These are phyloP conservation scores for Schwanniomyces pseudopolymorphus DNA, from an alignment of 805 yeast species.

Conservation along the genomic window DNA sequence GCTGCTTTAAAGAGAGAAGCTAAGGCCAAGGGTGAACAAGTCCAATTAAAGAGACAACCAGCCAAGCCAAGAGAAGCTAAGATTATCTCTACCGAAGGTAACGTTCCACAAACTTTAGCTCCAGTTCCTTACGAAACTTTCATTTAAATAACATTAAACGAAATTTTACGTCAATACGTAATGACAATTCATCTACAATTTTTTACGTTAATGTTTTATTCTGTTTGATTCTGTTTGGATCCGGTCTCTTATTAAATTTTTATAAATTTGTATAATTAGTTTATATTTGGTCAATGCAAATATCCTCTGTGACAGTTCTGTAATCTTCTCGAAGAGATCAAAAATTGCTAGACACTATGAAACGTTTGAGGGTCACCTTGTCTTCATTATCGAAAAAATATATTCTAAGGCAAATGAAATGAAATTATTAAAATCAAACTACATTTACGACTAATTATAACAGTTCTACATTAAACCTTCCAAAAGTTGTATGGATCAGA, in stretches of 20 bases:
- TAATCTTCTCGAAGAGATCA: no score
- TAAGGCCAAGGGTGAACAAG: conserved; percentile 88
- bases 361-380: no score
- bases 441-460: no score
- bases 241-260: conserved; percentile 4
- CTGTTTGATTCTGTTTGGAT: conserved; percentile 5
- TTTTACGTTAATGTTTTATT: conserved; percentile 6
- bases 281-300: conserved; percentile 6
- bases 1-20: conserved; percentile 94
- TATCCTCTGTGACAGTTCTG: conserved; percentile 4
- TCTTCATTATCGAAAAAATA: no score
- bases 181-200: not conserved
- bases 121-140: conserved; percentile 99
- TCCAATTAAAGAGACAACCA: conserved; percentile 96
- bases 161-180: conserved; percentile 66
- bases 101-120: conserved; percentile 94
- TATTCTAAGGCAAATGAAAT: no score
- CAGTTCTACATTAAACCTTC: not conserved
- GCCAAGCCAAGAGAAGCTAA: conserved; percentile 95
- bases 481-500: conserved; percentile 35
- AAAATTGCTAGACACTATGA: no score
- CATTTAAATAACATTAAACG: conserved; percentile 98
- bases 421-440: no score
- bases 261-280: conserved; percentile 8
- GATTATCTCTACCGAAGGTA: conserved; percentile 76